A percentile compares a stretch with the other conserved stretches of the same genome.
Conservation (phyloP, 2,329 filamentous ascomycete genomes). For the Knufia fluminis region DNA sequence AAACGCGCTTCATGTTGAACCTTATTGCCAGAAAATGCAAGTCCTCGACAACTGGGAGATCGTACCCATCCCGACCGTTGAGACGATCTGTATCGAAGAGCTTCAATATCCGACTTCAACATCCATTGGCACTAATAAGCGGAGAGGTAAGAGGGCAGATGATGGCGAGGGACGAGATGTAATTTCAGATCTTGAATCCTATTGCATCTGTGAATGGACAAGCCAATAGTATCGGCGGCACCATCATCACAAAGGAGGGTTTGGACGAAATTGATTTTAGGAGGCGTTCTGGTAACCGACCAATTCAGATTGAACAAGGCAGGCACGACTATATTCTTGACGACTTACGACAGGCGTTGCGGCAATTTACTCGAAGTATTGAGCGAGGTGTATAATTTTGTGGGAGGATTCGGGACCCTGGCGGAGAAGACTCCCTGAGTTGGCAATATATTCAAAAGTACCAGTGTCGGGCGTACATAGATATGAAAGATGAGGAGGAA, state of each 20-base stretch:
- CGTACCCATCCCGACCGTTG: constrained; percentile 25
- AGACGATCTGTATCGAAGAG: constrained; percentile 20
- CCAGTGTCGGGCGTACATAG: neutral
- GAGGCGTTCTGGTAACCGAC: too few species aligned
- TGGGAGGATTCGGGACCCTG: too few species aligned
- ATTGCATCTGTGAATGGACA: constrained; percentile 22
- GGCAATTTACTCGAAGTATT: too few species aligned
- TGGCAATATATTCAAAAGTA: neutral
- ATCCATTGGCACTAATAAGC: neutral
- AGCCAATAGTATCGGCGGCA: constrained; percentile 9
- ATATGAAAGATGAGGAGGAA: neutral
- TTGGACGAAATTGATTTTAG: neutral
- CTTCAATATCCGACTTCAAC: constrained; percentile 10
- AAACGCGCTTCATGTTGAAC: constrained; percentile 27
- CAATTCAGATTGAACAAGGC: too few species aligned
- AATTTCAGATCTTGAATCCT: constrained; percentile 15
- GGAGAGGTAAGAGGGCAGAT: neutral
- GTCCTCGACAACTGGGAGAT: constrained; percentile 45
- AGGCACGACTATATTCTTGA: too few species aligned
- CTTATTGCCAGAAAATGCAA: constrained; percentile 57
- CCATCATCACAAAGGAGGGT: neutral
- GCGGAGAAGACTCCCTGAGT: too few species aligned
- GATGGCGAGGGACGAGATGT: neutral
- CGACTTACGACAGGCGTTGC: too few species aligned
- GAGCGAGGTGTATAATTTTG: too few species aligned